These are phyloP conservation scores for Aureobasidium sp. DNA, from an alignment of 2,329 filamentous ascomycete species.

Conservation along the genomic window DNA sequence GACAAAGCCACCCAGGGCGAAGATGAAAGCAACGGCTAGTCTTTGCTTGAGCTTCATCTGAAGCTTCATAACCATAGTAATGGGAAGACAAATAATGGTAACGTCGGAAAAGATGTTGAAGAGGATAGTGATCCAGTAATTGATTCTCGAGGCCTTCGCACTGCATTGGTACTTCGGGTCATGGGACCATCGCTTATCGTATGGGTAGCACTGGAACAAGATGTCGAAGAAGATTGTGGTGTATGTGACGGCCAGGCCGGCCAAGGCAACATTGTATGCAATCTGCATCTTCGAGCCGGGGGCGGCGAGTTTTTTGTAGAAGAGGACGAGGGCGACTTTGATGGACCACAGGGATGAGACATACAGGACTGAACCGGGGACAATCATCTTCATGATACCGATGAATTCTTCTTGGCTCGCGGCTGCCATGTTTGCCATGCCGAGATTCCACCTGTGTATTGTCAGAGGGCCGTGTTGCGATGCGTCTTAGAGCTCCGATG, in stretches of 20 bases:
- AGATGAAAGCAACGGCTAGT: not conserved
- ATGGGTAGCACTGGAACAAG: conserved; percentile 9
- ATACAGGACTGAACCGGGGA: conserved; percentile 9
- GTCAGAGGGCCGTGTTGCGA: not conserved
- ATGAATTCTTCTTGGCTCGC: not conserved
- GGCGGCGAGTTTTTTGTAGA: conserved; percentile 7
- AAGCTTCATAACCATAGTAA: conserved; percentile 13
- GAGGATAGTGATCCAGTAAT: conserved; percentile 11
- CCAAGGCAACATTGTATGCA: conserved; percentile 2
- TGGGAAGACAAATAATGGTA: conserved; percentile 10
- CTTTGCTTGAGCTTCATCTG: conserved; percentile 10
- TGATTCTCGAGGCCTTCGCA: conserved; percentile 6
- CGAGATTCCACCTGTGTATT: conserved; percentile 7
- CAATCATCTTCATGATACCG: conserved; percentile 13
- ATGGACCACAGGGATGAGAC: not conserved
- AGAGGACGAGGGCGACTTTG: conserved; percentile 6
- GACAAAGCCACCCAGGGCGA: conserved; percentile 5
- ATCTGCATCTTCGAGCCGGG: conserved; percentile 9
- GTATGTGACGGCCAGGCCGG: conserved; percentile 4
- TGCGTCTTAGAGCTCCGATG: not conserved
- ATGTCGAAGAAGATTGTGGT: conserved; percentile 9
- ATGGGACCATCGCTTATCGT: conserved; percentile 5
- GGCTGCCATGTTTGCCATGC: not conserved
- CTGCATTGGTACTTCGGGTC: conserved; percentile 5
- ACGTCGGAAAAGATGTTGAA: conserved; percentile 12